Conservation (phyloP, 1,284 basidiomycete genomes). For the Rhodotorula mucilaginosa region DNA sequence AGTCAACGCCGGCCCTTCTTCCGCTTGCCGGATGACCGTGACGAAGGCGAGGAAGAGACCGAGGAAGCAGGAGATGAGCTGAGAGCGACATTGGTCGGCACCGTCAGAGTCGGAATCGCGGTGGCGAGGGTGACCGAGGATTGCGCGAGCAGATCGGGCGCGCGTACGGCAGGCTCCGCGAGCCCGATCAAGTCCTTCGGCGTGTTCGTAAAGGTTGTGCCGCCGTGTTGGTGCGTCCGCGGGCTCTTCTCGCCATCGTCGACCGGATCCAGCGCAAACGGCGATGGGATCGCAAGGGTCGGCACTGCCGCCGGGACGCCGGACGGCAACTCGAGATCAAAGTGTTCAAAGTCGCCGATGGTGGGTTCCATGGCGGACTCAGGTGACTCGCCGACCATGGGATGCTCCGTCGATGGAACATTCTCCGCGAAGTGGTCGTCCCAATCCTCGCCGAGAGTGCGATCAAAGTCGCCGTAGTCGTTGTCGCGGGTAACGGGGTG, state of each 20-base stretch:
- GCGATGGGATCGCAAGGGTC: slow-evolving; percentile 3
- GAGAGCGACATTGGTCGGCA: background rate
- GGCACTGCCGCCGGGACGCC: background rate
- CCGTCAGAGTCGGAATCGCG: background rate
- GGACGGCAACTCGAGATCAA: slow-evolving; percentile 11
- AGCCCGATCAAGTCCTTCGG: no score
- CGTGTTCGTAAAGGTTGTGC: no score
- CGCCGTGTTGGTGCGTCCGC: no score
- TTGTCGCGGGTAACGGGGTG: background rate
- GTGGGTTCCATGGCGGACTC: slow-evolving; percentile 10
- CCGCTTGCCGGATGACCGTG: background rate
- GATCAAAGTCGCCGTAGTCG: background rate
- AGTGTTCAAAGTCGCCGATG: slow-evolving; percentile 32
- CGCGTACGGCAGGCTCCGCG: no score
- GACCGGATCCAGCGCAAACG: slow-evolving; percentile 12
- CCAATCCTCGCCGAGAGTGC: slow-evolving; percentile 20
- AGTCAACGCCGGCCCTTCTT: background rate
- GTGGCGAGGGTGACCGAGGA: no score
- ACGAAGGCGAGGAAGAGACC: background rate
- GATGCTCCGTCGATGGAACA: background rate
- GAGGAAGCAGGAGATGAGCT: background rate
- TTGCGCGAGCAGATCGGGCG: no score
- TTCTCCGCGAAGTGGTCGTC: slow-evolving; percentile 10
- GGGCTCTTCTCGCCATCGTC: background rate
- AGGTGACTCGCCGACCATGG: background rate